Evolutionary conservation across 2,329 filamentous ascomycete genomes (phyloP), one percentile per base, ranked within the genome.

Genomic region (Epichloe baconii): DNA sequence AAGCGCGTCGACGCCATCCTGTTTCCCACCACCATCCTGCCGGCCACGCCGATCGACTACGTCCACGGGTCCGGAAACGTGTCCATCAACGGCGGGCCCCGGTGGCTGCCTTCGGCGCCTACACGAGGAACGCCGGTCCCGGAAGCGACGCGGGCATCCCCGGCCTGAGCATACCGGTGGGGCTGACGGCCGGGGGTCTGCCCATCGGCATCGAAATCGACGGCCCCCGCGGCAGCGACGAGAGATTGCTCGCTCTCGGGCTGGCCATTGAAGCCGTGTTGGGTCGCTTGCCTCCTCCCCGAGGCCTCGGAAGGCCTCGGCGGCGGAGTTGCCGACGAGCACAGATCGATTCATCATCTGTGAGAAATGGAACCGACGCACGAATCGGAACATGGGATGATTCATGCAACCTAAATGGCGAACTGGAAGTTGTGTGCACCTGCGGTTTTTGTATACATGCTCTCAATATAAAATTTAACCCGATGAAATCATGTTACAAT

Each of bases 61-160:
- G 26, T 50, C 7, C 12, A 55, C 34, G 52, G 54, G 4, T 55
- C 53, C 11, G 54, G 55, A 17, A 53, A 52, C 26, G 52, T 57
- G 4, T 53, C 55, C 19, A 48, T 57, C 48, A 57, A 57, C 38
- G 55, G 51, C 26, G 55, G 54, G 4, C 54, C 54, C 55, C 52
- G 1, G 44, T 53, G 15, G 14, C 47, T 11, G 45, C 54, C 3
- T 57, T 57, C 45, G 38, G 14, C 11, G 49, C 50, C 3, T 57
- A 55, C 40, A 52, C 43, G 12, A 46, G 45, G 45, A 51, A 52
- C 26, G 47, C 54, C 10, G 53, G 46, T 10, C 54, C 55, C 3
- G 53, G 52, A 5, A 57, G 55, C 44, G 34, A 55, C n/a, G 55
- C 55, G 7, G 55, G 55, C 21, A 52, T 57, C 11, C 55, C 55